Evolutionary conservation across 2,329 filamentous ascomycete genomes (phyloP), one percentile per base, ranked within the genome.

Genomic region (Aureobasidium namibiae): DNA sequence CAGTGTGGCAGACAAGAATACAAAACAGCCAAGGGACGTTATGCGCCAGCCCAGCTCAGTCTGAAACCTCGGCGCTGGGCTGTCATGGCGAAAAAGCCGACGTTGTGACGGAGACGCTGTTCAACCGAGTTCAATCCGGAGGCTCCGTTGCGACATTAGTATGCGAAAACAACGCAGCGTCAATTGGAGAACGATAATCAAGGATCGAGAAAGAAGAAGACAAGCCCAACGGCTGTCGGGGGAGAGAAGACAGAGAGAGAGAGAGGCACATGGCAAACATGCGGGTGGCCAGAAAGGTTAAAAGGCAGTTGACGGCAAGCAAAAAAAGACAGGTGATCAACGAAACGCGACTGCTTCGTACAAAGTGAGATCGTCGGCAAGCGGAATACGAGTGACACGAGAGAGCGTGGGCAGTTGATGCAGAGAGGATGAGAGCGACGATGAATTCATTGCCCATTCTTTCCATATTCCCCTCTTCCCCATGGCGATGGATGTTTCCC

Each of bases 21-120:
- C 36, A 54, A 54, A 54, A 54, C 50, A 54, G 50, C 50, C 50
- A 54, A 54, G 50, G 24, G 26, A 54, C 50, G 50, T 54, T 54
- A n/a, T 54, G 21, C 36, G 36, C 2, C 11, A 53, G 36, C n/a
- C 38, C 39, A 42, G 31, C 39, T 39, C 52, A 45, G 52, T 34
- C 52, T 56, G 52, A 56, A 56, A 56, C 52, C 52, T 29, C 52
- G 29, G 39, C 52, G 52, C 39, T 45, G 38, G 52, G 26, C 52
- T 56, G 52, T 38, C 50, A 42, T 54, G 50, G 13, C 39, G 48
- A 13, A 45, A 56, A 56, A 23, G 3, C 39, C 39, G 18, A 45
- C 39, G 14, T 39, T 23, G 29, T 21, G 41, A 34, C 52, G 18
- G 10, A 42, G 26, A 41, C 31, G 39, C 16, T 56, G 26, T 24